phyloP scores from a whole-genome alignment of 768 basidiomycete genomes.

The Kwoniella dendrophila region DNA sequence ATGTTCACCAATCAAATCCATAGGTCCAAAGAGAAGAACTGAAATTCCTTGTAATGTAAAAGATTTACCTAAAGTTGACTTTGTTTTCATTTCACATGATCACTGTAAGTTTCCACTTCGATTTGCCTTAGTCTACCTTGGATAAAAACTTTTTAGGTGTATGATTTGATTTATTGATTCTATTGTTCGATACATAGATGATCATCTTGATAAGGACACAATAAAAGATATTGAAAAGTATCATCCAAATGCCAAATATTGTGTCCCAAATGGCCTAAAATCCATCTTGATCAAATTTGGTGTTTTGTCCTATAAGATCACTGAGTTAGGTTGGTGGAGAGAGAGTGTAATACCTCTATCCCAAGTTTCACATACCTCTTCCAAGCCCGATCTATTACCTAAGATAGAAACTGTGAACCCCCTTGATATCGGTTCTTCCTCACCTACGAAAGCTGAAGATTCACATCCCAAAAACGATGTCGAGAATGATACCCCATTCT shows the following conservation, averaged over 20 bases:
- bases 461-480: no score
- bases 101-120: not conserved
- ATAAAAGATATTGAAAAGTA: slow-evolving; percentile 1
- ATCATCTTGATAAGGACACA: slow-evolving; percentile 8
- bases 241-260: not conserved
- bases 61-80: not conserved
- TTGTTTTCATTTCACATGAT: slow-evolving; percentile 5
- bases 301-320: not conserved
- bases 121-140: not conserved
- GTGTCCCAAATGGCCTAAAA: not conserved
- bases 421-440: not conserved
- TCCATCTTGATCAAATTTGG: not conserved
- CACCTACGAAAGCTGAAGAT: no score
- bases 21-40: not conserved
- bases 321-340: slow-evolving; percentile 13
- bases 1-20: slow-evolving; percentile 2
- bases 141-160: not conserved
- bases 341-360: not conserved
- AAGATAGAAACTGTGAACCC: not conserved
- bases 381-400: not conserved
- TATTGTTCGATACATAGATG: slow-evolving; percentile 1
- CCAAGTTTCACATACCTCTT: not conserved
- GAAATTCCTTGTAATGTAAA: not conserved
- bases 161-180: no score
- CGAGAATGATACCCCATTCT: no score